A percentile compares a stretch with the other conserved stretches of the same genome.
Conservation (phyloP, 2,329 filamentous ascomycete genomes). For the Cephalotrichum gorgonifer region DNA sequence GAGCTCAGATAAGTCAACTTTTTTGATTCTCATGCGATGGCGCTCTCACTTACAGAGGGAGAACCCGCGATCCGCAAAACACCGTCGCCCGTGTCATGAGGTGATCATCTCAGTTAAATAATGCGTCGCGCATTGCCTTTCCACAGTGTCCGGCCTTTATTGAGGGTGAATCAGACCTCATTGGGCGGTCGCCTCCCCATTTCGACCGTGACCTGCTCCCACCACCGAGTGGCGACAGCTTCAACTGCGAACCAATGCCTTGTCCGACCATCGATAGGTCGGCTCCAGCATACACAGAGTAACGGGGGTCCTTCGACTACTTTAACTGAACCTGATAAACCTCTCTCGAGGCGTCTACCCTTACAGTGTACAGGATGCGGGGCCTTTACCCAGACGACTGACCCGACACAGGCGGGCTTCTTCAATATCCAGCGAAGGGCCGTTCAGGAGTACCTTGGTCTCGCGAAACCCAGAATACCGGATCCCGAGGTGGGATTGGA, state of each 20-base stretch:
- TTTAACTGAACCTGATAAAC: background rate
- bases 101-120: conserved; percentile 1
- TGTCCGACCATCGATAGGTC: background rate
- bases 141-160: conserved; percentile 24
- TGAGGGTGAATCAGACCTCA: background rate
- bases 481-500: conserved; percentile 25
- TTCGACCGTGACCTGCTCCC: background rate
- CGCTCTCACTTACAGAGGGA: background rate
- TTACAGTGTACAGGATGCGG: conserved; percentile 54
- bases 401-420: conserved; percentile 43
- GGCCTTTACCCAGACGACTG: conserved; percentile 47
- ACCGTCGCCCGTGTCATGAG: background rate
- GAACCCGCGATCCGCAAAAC: background rate
- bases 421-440: conserved; percentile 41
- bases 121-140: conserved; percentile 35
- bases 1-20: background rate
- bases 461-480: conserved; percentile 15
- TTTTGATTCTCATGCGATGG: background rate
- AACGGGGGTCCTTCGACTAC: background rate
- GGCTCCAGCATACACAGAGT: background rate
- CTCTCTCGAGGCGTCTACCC: conserved; percentile 28
- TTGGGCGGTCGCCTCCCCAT: background rate
- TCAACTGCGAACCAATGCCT: background rate
- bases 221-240: background rate
- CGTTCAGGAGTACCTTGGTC: conserved; percentile 35